Conservation (phyloP, 768 basidiomycete species). For the Rhodotorula graminis region DNA sequence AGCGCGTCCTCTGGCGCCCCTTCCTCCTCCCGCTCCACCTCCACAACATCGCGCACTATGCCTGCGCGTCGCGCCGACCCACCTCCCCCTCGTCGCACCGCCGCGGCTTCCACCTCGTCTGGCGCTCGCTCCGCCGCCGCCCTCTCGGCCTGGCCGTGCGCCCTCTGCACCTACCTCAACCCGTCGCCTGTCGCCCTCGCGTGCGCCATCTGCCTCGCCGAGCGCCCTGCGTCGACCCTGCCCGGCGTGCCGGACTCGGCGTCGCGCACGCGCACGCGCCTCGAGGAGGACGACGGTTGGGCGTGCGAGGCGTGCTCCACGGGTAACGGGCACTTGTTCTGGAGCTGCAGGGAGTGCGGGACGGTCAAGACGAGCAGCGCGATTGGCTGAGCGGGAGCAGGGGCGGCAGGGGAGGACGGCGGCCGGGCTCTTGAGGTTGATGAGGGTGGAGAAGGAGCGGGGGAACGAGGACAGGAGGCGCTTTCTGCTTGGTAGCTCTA, state of each 20-base stretch:
- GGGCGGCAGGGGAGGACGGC: no score
- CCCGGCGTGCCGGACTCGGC: neutral
- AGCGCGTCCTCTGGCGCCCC: no score
- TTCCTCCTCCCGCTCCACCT: no score
- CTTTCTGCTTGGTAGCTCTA: no score
- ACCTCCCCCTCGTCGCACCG: neutral
- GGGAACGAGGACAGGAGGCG: no score
- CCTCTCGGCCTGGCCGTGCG: slow-evolving; percentile 33
- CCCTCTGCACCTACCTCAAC: slow-evolving; percentile 38
- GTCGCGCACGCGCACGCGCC: neutral
- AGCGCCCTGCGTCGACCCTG: slow-evolving; percentile 1
- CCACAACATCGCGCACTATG: no score
- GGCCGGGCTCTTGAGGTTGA: no score
- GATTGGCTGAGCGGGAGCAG: neutral
- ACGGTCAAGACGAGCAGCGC: slow-evolving; percentile 28
- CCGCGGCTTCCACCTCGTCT: neutral
- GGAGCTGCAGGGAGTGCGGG: slow-evolving; percentile 33
- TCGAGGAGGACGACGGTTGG: slow-evolving; percentile 18
- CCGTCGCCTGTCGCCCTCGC: slow-evolving; percentile 16
- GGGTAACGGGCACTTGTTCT: slow-evolving; percentile 15
- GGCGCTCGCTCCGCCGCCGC: no score
- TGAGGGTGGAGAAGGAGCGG: no score
- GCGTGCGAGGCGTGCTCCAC: slow-evolving; percentile 25
- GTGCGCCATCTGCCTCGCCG: slow-evolving; percentile 36
- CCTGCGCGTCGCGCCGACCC: no score